Base-by-base conservation (phyloP, 306 rosid genomes). In the Potentilla sterilis region DNA sequence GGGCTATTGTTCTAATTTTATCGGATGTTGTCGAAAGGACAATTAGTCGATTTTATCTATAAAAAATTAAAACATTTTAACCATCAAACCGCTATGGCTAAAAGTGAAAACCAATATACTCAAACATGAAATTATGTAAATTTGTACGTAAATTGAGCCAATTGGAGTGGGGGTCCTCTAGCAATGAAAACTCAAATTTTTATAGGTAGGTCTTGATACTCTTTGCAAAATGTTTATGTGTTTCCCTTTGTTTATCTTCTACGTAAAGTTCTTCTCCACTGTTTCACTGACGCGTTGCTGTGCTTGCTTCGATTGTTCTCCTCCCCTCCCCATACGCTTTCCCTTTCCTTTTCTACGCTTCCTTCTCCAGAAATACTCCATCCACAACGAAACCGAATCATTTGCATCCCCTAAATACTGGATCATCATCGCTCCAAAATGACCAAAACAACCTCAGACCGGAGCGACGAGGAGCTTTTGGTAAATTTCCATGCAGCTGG, bases 361-460 rank as follows among this genome's bases (percentile, higher is more conserved):
- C 81, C 95, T 90, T 87, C 89, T 14, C 67, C 83, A 16, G 69
- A 84, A 85, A 79, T 85, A 93, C 97, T 91, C 88, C 93, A 85
- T n/a, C 96, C 61, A 48, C 70, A 73, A 18, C 66, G 70, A 74
- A 34, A 74, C 32, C 52, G 67, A 83, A 91, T 87, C 75, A 89
- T 88, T 80, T 8, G 51, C 21, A 66, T 55, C 35, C 77, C 78
- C 83, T 77, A 85, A 59, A 82, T 9, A 65, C 47, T 42, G 75
- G 59, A 78, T 65, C 69, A 38, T 11, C 69, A 70, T 44, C 28
- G 1, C 43, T 32, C 24, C 49, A 1, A 70, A 85, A 69, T 86
- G 54, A 73, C 83, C 24, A 47, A 78, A 78, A 63, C 22, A 3
- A 73, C 87, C 83, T 47, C 24, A 10, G 6, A 19, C 16, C 2